Base-by-base conservation (phyloP, 176 grass and related monocot genomes). In the Oryza meyeriana region DNA sequence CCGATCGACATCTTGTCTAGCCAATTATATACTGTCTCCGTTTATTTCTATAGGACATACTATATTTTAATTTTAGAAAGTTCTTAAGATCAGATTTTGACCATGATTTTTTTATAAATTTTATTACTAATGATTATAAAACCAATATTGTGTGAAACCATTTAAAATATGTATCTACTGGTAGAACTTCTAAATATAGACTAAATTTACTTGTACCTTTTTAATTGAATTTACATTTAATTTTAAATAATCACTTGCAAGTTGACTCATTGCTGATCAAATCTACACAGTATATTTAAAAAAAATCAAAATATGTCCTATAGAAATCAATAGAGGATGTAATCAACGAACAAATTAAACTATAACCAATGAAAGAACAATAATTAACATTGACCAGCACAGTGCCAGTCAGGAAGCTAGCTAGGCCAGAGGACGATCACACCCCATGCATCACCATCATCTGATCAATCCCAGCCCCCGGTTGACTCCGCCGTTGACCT, bases 301-400 rank as follows among this genome's bases (percentile, higher is more conserved):
- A 55, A 55, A 55, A 22, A 12, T 14, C 2, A 52, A 20, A 20
- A 6, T 20, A 52, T 52, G 47, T 7, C 47, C 47, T 52, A 52
- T 20, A 2, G 20, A 52, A 55, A 55, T 55, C 50, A 55, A 55
- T 14, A 55, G 50, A n/a, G 20, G 7, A 22, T 55, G n/a, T n/a
- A 22, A 18, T 1, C 29, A 73, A 22, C 3, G 16, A 73, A 73
- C 71, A 14, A 73, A 48, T 47, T 17, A 48, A 73, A 17, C 31
- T 50, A 73, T 73, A 73, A 50, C 71, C 27, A 73, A 50, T 32
- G 27, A 73, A 73, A 73, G 35, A 70, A 73, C 30, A 47, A 22
- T n/a, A 55, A 31, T 50, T 20, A 31, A 55, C 17, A 44, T 73
- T 73, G 71, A 52, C 42, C 13, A 20, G 33, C 9, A 61, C 58